A percentile compares a stretch with the other conserved stretches of the same genome.
These are phyloP conservation scores for Arthonia radiata DNA, from an alignment of 495 filamentous ascomycete species.

Conservation along the genomic window DNA sequence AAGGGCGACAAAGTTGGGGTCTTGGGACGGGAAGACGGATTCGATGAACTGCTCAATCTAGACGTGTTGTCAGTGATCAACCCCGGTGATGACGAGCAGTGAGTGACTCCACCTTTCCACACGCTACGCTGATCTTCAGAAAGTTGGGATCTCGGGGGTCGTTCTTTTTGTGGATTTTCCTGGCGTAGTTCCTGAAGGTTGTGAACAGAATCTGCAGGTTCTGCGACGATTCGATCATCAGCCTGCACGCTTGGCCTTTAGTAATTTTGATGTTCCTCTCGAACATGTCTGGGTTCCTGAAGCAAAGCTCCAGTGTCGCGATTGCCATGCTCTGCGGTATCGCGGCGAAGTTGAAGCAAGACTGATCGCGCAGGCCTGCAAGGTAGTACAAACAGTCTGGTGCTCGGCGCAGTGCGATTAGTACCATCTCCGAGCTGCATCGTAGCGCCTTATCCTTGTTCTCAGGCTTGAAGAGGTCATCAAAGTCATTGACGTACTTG, in stretches of 20 bases:
- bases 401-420: conserved; percentile 64
- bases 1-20: conserved; percentile 19
- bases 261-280: conserved; percentile 83
- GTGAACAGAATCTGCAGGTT: conserved; percentile 60
- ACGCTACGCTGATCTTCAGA: conserved; percentile 73
- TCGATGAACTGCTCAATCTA: conserved; percentile 97
- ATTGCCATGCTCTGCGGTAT: conserved; percentile 99
- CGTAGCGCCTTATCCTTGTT: conserved; percentile 58
- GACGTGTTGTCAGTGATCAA: conserved; percentile 2
- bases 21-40: conserved; percentile 62
- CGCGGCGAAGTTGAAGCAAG: conserved; percentile 97
- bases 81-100: background rate
- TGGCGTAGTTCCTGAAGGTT: conserved; percentile 48
- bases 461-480: conserved; percentile 67
- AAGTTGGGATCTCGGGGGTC: conserved; percentile 84
- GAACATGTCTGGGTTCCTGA: conserved; percentile 77
- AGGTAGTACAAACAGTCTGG: conserved; percentile 95
- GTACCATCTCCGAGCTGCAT: conserved; percentile 83
- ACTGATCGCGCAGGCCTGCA: conserved; percentile 84
- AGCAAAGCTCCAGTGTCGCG: conserved; percentile 73
- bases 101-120: conserved; percentile 44
- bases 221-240: conserved; percentile 83
- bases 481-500: conserved; percentile 72
- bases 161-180: conserved; percentile 82
- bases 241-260: conserved; percentile 72